Evolutionary conservation across 1,139 yeast genomes (phyloP), one percentile per base, ranked within the genome.

Genomic region (Lodderomyces parapsilosis): DNA sequence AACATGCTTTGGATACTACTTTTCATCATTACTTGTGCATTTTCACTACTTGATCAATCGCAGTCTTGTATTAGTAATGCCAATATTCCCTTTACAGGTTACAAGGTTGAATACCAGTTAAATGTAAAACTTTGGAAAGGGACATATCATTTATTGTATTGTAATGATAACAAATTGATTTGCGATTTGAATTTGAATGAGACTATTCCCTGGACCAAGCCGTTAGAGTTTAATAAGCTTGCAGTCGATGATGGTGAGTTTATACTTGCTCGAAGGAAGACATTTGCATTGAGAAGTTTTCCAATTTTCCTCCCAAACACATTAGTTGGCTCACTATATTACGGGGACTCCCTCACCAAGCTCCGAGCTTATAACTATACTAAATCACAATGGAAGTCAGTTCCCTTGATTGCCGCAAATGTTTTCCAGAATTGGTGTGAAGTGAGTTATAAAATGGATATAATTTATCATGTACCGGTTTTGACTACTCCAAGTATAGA

Each of bases 381-480:
- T 1, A 2, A 33, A 23, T 8, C 41, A 9, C 20, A 15, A 2
- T 33, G 49, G 39, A 39, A 44, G 43, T 49, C 58, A 8, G 48
- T 58, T 4, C 70, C 71, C 0, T 49, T 68, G n/a, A 36, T 65
- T 2, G 61, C 71, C 4, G 66, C 65, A 22, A 59, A 53, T 44
- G 48, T 54, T 7, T 34, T 59, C 25, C 43, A 49, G 9, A 50
- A 57, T 44, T 68, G 72, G 73, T 27, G 64, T 3, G 72, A 67
- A 43, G 25, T 62, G 15, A 56, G 52, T 44, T 53, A 50, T 38
- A 46, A 48, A 18, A 47, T 55, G 19, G 52, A 51, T 13, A 39
- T 56, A 1, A 45, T 58, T 9, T 43, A 58, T 22, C 73, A 68
- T 46, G 46, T 67, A 13, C 72, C 74, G 0, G 40, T 68, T 2